phyloP scores from a whole-genome alignment of 495 filamentous ascomycete species.

The Tuber calosporum region DNA sequence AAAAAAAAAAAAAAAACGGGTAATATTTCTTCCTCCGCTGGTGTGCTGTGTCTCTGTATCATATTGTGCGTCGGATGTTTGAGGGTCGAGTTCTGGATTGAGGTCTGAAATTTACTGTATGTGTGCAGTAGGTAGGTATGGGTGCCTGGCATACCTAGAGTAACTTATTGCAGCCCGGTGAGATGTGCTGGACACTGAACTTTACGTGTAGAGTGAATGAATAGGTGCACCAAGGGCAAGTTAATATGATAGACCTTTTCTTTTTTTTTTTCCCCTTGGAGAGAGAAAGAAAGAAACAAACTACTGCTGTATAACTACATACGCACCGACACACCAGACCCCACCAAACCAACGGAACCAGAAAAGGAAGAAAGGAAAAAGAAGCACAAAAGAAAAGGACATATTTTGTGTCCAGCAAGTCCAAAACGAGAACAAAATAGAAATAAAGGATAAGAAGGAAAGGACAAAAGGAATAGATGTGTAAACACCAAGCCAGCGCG shows the following conservation, averaged over 20 bases:
- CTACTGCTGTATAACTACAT: not conserved
- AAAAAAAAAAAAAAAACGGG: too few species aligned
- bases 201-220: too few species aligned
- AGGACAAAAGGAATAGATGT: not conserved
- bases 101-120: not conserved
- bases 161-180: not conserved
- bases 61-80: too few species aligned
- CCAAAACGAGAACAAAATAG: constrained; percentile 33
- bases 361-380: constrained; percentile 9
- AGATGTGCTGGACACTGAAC: too few species aligned
- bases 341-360: not conserved
- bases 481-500: not conserved
- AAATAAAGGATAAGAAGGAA: constrained; percentile 15
- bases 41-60: too few species aligned
- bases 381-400: constrained; percentile 36
- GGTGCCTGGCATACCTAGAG: not conserved
- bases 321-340: not conserved
- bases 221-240: not conserved
- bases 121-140: too few species aligned
- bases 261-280: too few species aligned
- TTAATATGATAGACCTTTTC: not conserved
- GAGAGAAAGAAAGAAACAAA: not conserved
- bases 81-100: not conserved
- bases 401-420: constrained; percentile 43
- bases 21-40: too few species aligned